Conservation (phyloP, 441 rosid genomes). For the Erodium moschatum region DNA sequence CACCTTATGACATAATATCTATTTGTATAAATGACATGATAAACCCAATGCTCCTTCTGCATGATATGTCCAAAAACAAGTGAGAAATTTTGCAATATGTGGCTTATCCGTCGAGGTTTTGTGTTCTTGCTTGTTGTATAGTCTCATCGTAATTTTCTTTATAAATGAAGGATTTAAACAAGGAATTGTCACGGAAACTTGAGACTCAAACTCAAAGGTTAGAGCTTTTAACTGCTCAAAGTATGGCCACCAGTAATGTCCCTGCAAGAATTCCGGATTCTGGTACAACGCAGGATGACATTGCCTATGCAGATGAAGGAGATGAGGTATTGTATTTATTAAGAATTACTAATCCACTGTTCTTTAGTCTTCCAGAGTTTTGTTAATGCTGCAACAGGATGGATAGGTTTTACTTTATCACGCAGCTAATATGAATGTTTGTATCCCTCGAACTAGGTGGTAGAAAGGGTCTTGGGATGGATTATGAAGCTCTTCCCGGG, state of each 20-base stretch:
- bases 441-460: constrained; percentile 45
- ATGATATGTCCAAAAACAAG: neutral
- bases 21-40: neutral
- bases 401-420: neutral
- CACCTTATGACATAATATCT: neutral
- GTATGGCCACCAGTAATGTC: constrained; percentile 48
- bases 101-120: neutral
- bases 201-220: constrained; percentile 89
- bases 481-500: constrained; percentile 96
- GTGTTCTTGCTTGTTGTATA: neutral
- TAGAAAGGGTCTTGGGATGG: constrained; percentile 97
- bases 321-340: constrained; percentile 60
- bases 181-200: constrained; percentile 72
- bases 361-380: neutral
- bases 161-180: constrained; percentile 63
- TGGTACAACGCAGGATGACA: constrained; percentile 37
- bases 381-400: neutral
- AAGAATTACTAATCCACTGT: neutral
- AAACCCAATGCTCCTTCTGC: neutral
- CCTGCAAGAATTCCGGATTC: constrained; percentile 48
- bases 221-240: constrained; percentile 84
- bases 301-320: constrained; percentile 89
- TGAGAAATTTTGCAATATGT: neutral
- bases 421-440: neutral
- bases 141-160: constrained; percentile 12